phyloP scores from a whole-genome alignment of 2,329 filamentous ascomycete species.

The Claviceps lovelessii region DNA sequence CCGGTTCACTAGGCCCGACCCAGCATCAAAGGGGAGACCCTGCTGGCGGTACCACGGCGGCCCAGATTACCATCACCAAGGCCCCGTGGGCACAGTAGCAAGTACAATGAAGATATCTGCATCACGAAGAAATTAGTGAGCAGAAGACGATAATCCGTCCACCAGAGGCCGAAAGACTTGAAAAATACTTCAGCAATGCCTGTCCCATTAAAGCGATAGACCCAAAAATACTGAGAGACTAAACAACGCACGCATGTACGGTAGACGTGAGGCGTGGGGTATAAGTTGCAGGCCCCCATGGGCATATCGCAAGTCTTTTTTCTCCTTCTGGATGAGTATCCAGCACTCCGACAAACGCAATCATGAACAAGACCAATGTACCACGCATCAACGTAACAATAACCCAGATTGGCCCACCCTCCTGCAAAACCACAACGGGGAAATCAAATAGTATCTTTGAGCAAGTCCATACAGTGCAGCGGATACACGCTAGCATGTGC shows the following conservation, averaged over 20 bases:
- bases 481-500: neutral
- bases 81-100: slow-evolving; percentile 30
- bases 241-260: slow-evolving; percentile 4
- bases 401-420: neutral
- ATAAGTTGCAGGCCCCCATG: slow-evolving; percentile 15
- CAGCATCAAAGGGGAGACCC: slow-evolving; percentile 10
- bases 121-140: neutral
- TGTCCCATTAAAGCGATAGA: slow-evolving; percentile 5
- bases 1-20: slow-evolving; percentile 13
- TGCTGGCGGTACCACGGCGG: slow-evolving; percentile 18
- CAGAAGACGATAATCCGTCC: neutral
- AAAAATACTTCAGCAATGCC: slow-evolving; percentile 1
- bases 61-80: slow-evolving; percentile 28
- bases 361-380: slow-evolving; percentile 8
- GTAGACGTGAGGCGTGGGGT: slow-evolving; percentile 11
- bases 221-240: slow-evolving; percentile 5
- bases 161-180: neutral
- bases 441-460: neutral
- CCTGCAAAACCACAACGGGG: neutral
- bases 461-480: neutral
- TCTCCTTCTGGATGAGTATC: slow-evolving; percentile 18
- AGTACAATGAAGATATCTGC: neutral
- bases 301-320: slow-evolving; percentile 11
- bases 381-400: slow-evolving; percentile 3
- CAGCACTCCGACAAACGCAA: slow-evolving; percentile 13